phyloP scores from a whole-genome alignment of 2,329 filamentous ascomycete species.

The Drechslerella stenobrocha region DNA sequence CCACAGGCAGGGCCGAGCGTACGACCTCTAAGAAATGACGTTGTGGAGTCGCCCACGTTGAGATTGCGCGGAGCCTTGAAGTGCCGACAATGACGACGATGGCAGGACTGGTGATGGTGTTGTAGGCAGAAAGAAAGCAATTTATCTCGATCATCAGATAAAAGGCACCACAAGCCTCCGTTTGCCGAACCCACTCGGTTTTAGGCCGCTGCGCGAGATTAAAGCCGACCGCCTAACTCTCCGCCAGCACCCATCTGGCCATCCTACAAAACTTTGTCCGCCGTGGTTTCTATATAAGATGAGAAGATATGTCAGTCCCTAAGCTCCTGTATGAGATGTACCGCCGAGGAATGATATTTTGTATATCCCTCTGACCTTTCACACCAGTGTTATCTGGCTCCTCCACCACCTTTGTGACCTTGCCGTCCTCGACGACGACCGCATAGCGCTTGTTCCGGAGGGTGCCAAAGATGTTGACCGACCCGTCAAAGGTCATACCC shows the following conservation, averaged over 20 bases:
- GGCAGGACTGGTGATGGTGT: slow-evolving; percentile 2
- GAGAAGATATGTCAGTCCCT: no score
- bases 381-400: slow-evolving; percentile 53
- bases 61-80: no score
- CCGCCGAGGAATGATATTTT: no score
- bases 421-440: slow-evolving; percentile 52
- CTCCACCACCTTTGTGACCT: slow-evolving; percentile 50
- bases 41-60: no score
- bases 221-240: slow-evolving; percentile 25
- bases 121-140: slow-evolving; percentile 6
- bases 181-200: slow-evolving; percentile 1
- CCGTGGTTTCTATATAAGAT: slow-evolving; percentile 16
- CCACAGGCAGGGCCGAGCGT: no score
- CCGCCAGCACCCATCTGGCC: not conserved
- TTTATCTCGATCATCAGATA: slow-evolving; percentile 41
- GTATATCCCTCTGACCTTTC: slow-evolving; percentile 46
- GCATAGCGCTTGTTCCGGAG: slow-evolving; percentile 52
- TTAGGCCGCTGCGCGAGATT: slow-evolving; percentile 8
- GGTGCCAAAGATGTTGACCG: slow-evolving; percentile 51
- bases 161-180: not conserved
- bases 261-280: slow-evolving; percentile 37
- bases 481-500: slow-evolving; percentile 51
- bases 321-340: slow-evolving; percentile 13
- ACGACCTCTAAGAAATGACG: no score
- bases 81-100: not conserved